Evolutionary conservation across 345 rosid species (phyloP), one percentile per base, ranked within the genome.

Genomic region (Euclidium syriacum): DNA sequence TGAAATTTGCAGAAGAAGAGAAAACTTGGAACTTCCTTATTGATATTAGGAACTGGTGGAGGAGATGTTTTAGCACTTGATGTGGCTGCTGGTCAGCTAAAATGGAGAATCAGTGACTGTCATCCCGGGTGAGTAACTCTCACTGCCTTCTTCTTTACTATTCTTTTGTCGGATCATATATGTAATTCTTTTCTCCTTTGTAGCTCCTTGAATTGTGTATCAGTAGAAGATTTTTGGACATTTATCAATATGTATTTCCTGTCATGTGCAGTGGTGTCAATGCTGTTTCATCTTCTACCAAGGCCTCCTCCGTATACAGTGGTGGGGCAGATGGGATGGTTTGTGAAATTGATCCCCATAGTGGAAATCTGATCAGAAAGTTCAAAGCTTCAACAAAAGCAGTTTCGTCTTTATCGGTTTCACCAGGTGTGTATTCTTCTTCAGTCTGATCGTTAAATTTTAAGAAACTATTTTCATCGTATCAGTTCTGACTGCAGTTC

Each of bases 1-100:
- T 62, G 33, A 33, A 74, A 36, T 47, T 70, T 78, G 57, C 84
- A 90, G 97, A 86, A 70, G 65, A 90, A 86, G 69, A 79, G 97
- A 68, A 90, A 90, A 71, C 84, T 76, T 22, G 86, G 81, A 32
- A 76, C 78, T 67, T 86, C 95, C 0, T 64, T 83, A 22, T 61
- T 90, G 65, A 70, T 90, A 16, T 79, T 85, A 49, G 99, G 99
- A 64, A 90, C 96, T 0, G 95, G 96, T 62, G 82, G 97, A 52
- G 97, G 92, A 39, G 97, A 90, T 73, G 84, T 94, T 44, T 74
- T 90, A 65, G 97, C 97, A n/a, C 84, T 94, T 33, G 97, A 90
- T 73, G 90, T 94, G 6, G 71, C 95, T 70, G 80, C 92, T 71
- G 97, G 99, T 77, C 95, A 83, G 70, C 75, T 87, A 48, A 87